These are phyloP conservation scores for Panellus pusillus DNA, from an alignment of 768 basidiomycete species.

Conservation along the genomic window DNA sequence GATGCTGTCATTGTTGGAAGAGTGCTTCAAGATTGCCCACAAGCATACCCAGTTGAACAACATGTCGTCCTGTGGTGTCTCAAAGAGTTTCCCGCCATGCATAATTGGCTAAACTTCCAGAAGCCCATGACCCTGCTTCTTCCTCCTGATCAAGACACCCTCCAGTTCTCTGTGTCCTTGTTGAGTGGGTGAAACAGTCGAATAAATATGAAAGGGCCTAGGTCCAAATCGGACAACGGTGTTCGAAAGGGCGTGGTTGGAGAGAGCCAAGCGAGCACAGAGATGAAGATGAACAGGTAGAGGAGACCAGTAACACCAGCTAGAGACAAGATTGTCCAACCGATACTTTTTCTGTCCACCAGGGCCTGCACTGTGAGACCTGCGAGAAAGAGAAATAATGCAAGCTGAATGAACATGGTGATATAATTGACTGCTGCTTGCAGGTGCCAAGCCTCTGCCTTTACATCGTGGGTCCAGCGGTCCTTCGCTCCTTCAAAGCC, in stretches of 20 bases:
- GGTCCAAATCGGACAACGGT: not conserved
- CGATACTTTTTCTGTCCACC: not conserved
- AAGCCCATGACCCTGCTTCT: no score
- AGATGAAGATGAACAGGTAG: slow-evolving; percentile 1
- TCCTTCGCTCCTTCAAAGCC: not conserved
- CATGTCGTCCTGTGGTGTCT: no score
- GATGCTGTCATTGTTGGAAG: no score
- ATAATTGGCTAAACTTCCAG: no score
- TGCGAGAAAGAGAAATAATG: slow-evolving; percentile 1
- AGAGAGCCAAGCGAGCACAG: not conserved
- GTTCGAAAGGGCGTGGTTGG: slow-evolving; percentile 2
- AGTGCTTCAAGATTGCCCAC: no score
- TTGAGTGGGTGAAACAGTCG: no score
- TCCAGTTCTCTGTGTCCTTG: no score
- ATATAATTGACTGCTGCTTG: not conserved
- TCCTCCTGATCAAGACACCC: no score
- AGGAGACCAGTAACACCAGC: not conserved
- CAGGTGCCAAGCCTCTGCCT: not conserved
- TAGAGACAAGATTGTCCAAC: slow-evolving; percentile 1
- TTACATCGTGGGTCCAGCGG: slow-evolving; percentile 5
- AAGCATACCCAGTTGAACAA: no score
- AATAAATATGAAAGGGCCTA: no score
- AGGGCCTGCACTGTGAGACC: slow-evolving; percentile 1
- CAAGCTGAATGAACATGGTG: not conserved
- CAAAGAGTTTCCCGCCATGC: no score